Evolutionary conservation across 345 rosid genomes (phyloP), one percentile per base, ranked within the genome.

Genomic region (Ceriops decandra): DNA sequence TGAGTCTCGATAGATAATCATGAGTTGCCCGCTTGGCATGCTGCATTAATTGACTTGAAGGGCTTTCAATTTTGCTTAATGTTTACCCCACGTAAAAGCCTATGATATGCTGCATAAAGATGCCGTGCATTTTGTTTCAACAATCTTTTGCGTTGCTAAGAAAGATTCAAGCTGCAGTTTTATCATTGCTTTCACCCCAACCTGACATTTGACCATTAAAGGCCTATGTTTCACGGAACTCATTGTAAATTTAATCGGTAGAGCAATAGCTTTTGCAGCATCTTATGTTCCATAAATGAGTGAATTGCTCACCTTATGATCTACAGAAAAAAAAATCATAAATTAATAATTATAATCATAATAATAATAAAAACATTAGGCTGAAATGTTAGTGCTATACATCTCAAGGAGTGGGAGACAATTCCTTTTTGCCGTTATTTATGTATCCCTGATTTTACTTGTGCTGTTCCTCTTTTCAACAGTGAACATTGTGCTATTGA

Each of bases 401-500:
- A 19, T 6, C 38, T 49, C 26, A 35, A 52, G 27, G 11, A 52
- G 19, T 21, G 46, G 15, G 52, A 5, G 28, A 30, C n/a, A 22
- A 7, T 32, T 60, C 2, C 5, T 32, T 15, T 30, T 60, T 57
- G 7, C 16, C 5, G 19, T 49, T 16, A 52, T 49, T 27, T 68
- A 13, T 62, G 46, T 47, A 15, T 28, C 30, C 17, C 16, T 58
- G 35, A 52, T 53, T 60, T 59, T 17, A 57, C 20, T 53, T 21
- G 7, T 33, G 54, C 8, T 26, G 21, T 58, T 21, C 26, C 28
- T 62, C 52, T 52, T 22, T 68, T 16, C 57, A 57, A 72, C 87
- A 91, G 99, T 71, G 97, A 95, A 77, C 92, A 90, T 73, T 51
- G 79, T 52, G 62, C 58, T 38, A 75, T 91, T 72, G 85, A 76